phyloP scores from a whole-genome alignment of 75 land plant species.

The Picea glauca region DNA sequence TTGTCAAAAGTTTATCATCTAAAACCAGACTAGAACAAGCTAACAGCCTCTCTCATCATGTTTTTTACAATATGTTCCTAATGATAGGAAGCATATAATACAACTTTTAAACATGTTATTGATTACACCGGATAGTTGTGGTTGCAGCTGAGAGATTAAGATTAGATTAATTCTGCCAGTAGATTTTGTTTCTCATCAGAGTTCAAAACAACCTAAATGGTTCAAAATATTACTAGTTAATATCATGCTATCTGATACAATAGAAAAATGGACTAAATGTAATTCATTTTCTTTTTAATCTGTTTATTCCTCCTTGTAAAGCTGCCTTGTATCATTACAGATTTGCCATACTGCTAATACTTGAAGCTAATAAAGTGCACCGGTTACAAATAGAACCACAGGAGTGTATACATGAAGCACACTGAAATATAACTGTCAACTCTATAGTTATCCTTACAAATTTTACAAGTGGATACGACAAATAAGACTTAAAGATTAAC shows the following conservation, averaged over 20 bases:
- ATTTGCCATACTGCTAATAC: neutral
- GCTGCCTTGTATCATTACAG: neutral
- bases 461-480: too few relatives aligned
- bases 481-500: too few relatives aligned
- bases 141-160: neutral
- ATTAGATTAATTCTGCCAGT: neutral
- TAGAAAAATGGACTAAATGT: too few relatives aligned
- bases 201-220: neutral
- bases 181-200: neutral
- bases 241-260: too few relatives aligned
- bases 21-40: neutral
- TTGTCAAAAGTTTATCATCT: neutral
- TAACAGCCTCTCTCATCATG: neutral
- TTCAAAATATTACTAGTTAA: too few relatives aligned
- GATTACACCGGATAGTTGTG: neutral
- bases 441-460: too few relatives aligned
- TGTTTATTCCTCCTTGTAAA: neutral
- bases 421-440: too few relatives aligned
- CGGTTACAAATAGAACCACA: too few relatives aligned
- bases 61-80: neutral
- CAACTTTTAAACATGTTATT: neutral
- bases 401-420: too few relatives aligned
- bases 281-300: neutral
- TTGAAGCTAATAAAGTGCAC: neutral
- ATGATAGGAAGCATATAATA: neutral